Evolutionary conservation across 805 yeast genomes (phyloP), one percentile per base, ranked within the genome.

Genomic region (Spathaspora boniae): DNA sequence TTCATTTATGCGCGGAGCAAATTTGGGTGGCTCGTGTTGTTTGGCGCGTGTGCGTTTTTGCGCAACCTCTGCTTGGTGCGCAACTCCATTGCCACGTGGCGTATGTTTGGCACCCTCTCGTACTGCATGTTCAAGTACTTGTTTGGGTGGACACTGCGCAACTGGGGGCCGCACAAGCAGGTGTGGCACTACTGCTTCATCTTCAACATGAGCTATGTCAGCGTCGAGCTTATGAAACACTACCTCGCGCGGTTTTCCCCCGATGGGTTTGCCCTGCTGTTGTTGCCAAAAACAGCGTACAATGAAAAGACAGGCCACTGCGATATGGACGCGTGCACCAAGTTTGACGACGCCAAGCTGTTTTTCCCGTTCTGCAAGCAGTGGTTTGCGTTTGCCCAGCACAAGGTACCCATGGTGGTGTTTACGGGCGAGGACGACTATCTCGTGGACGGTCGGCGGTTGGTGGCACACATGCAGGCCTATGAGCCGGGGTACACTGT

Each of bases 151-250:
- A 77, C 74, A 51, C 95, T 87, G 48, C 56, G 56, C 9, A 65
- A 83, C 19, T 93, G 97, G 62, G 61, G 62, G 30, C 37, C 48
- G 82, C 84, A 88, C 52, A 65, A 60, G 17, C 61, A 70, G 18
- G 61, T 86, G 16, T 69, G 91, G 48, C 74, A 76, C 42, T 69
- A 89, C 22, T 87, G 86, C 58, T 88, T 91, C 44, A 59, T 89
- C 5, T 89, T 87, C 54, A 82, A 95, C 3, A 96, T 96, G 0
- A 86, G 84, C 4, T 84, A 76, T 54, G 82, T 89, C 11, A 81
- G 94, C 17, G 71, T 87, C 1, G 77, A 79, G 44, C 65, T 86
- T 38, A 88, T 91, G 95, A 71, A 77, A 30, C 93, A 98, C 97
- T 91, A 98, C 98, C 64, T 88, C 15, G 56, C 67, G 28, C 43